Evolutionary conservation across 2,329 filamentous ascomycete species (phyloP).

Genomic region (Stagonosporopsis tanaceti): DNA sequence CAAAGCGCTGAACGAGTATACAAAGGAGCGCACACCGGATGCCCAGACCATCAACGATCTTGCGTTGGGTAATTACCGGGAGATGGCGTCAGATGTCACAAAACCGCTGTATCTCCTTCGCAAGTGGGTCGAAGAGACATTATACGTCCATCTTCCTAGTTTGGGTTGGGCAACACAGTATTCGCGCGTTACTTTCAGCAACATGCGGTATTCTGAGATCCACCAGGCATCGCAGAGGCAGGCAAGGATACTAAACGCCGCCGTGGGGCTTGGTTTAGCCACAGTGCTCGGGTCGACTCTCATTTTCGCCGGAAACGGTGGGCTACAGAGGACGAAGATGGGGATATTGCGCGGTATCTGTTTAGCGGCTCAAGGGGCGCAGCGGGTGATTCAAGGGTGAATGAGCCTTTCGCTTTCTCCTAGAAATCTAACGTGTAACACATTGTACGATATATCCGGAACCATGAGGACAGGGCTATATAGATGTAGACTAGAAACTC

Average conservation of each 20-base stretch:
- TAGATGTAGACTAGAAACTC: not conserved
- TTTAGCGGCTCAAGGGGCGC: constrained; percentile 32
- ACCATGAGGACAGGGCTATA: not conserved
- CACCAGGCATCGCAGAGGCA: constrained; percentile 67
- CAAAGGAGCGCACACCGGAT: constrained; percentile 75
- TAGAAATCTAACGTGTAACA: not conserved
- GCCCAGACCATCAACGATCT: constrained; percentile 92
- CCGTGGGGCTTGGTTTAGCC: constrained; percentile 34
- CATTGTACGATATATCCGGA: constrained; percentile 3
- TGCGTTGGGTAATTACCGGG: constrained; percentile 87
- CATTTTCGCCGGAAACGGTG: constrained; percentile 35
- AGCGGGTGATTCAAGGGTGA: constrained; percentile 28
- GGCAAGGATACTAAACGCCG: constrained; percentile 41
- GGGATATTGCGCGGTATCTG: constrained; percentile 39
- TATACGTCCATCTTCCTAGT: constrained; percentile 77
- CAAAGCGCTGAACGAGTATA: constrained; percentile 75
- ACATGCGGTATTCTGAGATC: constrained; percentile 88
- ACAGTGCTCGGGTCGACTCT: constrained; percentile 27
- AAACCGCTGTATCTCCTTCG: constrained; percentile 79
- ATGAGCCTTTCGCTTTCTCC: not conserved
- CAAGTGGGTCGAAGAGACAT: constrained; percentile 84
- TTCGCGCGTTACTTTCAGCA: constrained; percentile 89
- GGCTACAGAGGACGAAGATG: constrained; percentile 35
- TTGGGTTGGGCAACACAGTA: constrained; percentile 94
- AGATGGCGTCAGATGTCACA: constrained; percentile 89